These are phyloP conservation scores for Durio zibethinus DNA, from an alignment of 345 rosid genomes.

Conservation along the genomic window DNA sequence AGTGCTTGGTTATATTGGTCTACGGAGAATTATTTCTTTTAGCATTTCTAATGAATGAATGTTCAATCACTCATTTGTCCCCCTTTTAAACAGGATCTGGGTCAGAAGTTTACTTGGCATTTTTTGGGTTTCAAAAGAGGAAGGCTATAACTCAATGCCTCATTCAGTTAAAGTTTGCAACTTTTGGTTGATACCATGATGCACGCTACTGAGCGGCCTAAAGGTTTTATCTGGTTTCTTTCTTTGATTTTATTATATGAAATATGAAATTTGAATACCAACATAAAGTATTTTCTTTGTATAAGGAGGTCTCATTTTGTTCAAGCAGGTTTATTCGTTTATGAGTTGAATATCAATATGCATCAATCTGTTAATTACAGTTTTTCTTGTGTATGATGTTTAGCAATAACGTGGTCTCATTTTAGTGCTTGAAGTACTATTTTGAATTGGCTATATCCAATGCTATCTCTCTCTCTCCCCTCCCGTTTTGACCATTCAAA, in stretches of 20 bases:
- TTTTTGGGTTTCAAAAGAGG: not conserved
- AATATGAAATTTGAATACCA: not conserved
- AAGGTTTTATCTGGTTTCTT: not conserved
- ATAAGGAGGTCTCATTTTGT: constrained; percentile 9
- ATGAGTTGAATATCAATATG: constrained; percentile 8
- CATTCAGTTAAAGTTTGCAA: not conserved
- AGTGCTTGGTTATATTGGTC: not conserved
- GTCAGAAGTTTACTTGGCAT: not conserved
- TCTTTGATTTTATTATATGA: not conserved
- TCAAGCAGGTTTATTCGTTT: not conserved
- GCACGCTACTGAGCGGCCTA: not conserved
- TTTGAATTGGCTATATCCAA: not conserved
- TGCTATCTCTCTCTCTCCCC: not conserved
- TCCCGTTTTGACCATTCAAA: not conserved
- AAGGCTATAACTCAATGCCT: not conserved
- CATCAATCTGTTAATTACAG: not conserved
- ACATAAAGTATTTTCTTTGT: constrained; percentile 10
- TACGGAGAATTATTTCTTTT: not conserved
- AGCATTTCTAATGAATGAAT: not conserved
- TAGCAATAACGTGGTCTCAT: not conserved
- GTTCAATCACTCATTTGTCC: not conserved
- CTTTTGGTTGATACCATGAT: not conserved
- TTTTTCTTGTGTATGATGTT: not conserved
- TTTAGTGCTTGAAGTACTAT: not conserved
- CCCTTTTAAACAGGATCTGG: not conserved